A percentile compares a stretch with the other conserved stretches of the same genome.
phyloP scores from a whole-genome alignment of 108 stramenopile species.

The Cyclostephanos invisitatus region DNA sequence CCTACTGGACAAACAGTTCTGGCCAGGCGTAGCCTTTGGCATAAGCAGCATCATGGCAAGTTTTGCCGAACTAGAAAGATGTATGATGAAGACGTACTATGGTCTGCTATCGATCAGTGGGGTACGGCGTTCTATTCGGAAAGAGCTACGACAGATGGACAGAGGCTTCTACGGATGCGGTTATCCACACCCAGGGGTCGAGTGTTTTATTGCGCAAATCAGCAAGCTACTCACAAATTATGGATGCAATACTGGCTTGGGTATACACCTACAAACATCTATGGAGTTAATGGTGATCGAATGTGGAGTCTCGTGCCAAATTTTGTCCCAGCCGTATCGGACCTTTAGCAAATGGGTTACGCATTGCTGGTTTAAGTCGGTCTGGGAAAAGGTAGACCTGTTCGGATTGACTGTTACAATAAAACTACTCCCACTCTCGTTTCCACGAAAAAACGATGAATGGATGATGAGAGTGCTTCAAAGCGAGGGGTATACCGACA shows the following conservation, averaged over 20 bases:
- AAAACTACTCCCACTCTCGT: not conserved
- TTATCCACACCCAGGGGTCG: conserved; percentile 2
- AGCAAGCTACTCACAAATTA: conserved; percentile 16
- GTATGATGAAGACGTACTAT: conserved; percentile 5
- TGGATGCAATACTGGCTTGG: conserved; percentile 4
- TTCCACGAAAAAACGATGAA: not conserved
- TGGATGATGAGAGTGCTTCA: not conserved
- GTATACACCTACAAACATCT: not conserved
- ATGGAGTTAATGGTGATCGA: conserved; percentile 5
- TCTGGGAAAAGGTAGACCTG: not conserved
- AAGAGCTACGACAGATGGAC: conserved; percentile 3
- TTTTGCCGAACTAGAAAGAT: not conserved
- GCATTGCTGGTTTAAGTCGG: conserved; percentile 1
- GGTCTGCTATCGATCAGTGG: not conserved
- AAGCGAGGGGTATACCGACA: not conserved
- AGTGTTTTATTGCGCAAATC: not conserved
- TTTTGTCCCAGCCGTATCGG: not conserved
- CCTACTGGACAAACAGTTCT: conserved; percentile 7
- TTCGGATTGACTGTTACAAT: not conserved
- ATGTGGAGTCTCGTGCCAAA: not conserved
- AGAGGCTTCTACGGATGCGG: conserved; percentile 10
- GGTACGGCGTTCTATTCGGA: not conserved
- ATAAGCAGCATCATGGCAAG: not conserved
- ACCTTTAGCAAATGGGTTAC: not conserved
- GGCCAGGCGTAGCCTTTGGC: conserved; percentile 21